A percentile compares a stretch with the other conserved stretches of the same genome.
Evolutionary conservation across 2,329 filamentous ascomycete genomes (phyloP).

Genomic region (Alternaria triticimaculans): DNA sequence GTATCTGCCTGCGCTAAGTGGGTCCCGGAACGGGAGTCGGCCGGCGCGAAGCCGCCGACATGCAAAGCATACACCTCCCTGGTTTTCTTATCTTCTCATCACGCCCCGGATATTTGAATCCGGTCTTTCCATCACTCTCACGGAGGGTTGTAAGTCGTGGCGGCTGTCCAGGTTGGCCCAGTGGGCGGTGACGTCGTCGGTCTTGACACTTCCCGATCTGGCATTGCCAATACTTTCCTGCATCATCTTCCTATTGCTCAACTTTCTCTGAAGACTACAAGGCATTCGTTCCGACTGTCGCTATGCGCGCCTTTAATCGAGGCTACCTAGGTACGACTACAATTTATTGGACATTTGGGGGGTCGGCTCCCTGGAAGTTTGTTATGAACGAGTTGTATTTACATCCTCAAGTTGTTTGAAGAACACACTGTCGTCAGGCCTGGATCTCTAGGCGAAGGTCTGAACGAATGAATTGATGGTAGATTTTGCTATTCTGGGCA

Average conservation of each 20-base stretch:
- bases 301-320: neutral
- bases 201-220: neutral
- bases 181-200: neutral
- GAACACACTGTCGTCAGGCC: no score
- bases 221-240: neutral
- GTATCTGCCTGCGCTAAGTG: neutral
- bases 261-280: neutral
- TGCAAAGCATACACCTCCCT: neutral
- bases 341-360: neutral
- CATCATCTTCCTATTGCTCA: neutral
- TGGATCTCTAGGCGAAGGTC: neutral
- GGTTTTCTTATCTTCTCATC: neutral
- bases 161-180: neutral
- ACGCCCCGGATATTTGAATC: neutral
- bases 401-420: no score
- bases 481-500: neutral
- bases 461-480: neutral
- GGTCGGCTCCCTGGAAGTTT: neutral
- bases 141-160: neutral
- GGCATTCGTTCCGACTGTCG: neutral
- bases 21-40: neutral
- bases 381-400: neutral
- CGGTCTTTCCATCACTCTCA: neutral
- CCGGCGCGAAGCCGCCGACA: neutral
- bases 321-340: neutral